Evolutionary conservation across 768 basidiomycete genomes (phyloP).

Genomic region (Mycena pura): DNA sequence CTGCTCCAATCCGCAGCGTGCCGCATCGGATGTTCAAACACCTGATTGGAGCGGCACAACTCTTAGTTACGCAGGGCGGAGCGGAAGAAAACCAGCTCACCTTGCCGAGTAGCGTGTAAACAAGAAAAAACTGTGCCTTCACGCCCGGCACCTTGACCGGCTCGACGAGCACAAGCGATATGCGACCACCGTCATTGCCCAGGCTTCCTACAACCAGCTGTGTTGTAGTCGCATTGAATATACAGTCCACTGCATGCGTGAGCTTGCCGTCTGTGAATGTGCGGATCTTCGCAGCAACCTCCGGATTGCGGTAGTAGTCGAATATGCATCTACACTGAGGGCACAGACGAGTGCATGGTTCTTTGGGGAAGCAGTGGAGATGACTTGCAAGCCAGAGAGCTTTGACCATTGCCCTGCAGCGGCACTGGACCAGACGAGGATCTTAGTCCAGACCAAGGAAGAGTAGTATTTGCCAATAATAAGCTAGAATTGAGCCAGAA

Average conservation of each 20-base stretch:
- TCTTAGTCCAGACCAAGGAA: no score
- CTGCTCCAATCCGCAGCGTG: conserved; percentile 18
- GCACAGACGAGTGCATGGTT: conserved; percentile 3
- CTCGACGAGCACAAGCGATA: conserved; percentile 16
- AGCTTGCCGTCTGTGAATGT: conserved; percentile 28
- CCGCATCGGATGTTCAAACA: conserved; percentile 7
- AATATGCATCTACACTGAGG: conserved; percentile 46
- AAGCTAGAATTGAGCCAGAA: no score
- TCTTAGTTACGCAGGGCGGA: not conserved
- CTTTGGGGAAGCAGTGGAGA: conserved; percentile 47
- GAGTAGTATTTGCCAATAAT: no score
- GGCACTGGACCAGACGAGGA: conserved; percentile 21
- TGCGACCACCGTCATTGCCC: not conserved
- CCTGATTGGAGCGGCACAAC: not conserved
- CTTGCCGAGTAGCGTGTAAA: conserved; percentile 28
- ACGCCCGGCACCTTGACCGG: conserved; percentile 3
- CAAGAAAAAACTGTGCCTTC: conserved; percentile 18
- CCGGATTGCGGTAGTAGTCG: conserved; percentile 39
- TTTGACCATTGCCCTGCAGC: conserved; percentile 26
- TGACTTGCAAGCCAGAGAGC: conserved; percentile 49
- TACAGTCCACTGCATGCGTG: conserved; percentile 30
- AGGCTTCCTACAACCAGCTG: conserved; percentile 12
- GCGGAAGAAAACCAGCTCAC: not conserved
- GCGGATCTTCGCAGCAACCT: conserved; percentile 32
- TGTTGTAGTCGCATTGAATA: conserved; percentile 25